Evolutionary conservation across 805 yeast species (phyloP).

Genomic region (Kodamaea nitidulidarum): DNA sequence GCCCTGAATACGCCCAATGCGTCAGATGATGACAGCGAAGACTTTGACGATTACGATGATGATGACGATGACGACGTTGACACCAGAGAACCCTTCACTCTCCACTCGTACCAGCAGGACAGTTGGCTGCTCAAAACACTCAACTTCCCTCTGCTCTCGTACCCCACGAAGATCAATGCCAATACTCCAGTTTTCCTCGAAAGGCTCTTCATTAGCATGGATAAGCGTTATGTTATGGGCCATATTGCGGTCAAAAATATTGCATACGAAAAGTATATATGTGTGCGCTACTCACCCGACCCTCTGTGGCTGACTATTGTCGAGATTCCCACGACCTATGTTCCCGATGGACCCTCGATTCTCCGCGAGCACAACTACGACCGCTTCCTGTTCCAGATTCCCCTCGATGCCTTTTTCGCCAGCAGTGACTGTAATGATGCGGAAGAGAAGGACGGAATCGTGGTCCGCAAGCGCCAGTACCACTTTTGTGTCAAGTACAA

Average conservation of each 20-base stretch:
- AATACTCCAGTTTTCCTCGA: slow-evolving; percentile 56
- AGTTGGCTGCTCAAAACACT: slow-evolving; percentile 44
- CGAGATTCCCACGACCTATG: slow-evolving; percentile 62
- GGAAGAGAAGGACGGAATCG: slow-evolving; percentile 6
- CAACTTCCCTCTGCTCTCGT: slow-evolving; percentile 44
- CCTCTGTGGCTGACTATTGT: slow-evolving; percentile 66
- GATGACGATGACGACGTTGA: slow-evolving; percentile 9
- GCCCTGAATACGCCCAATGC: slow-evolving; percentile 59
- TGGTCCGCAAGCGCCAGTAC: slow-evolving; percentile 18
- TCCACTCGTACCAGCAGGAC: slow-evolving; percentile 11
- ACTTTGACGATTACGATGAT: slow-evolving; percentile 20
- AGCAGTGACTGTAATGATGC: slow-evolving; percentile 1
- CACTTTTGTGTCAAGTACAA: slow-evolving; percentile 57
- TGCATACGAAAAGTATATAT: slow-evolving; percentile 62
- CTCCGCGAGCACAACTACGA: slow-evolving; percentile 55
- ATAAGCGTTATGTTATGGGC: slow-evolving; percentile 60
- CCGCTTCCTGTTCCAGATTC: slow-evolving; percentile 64
- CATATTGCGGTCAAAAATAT: slow-evolving; percentile 75
- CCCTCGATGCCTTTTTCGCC: slow-evolving; percentile 40
- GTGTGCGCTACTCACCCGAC: slow-evolving; percentile 71
- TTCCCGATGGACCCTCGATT: slow-evolving; percentile 50
- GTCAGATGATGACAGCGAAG: slow-evolving; percentile 14
- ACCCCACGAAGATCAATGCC: slow-evolving; percentile 42
- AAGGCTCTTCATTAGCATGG: slow-evolving; percentile 53
- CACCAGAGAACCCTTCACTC: slow-evolving; percentile 1